Percentiles rank a stretch among this genome's conserved stretches.
These are phyloP conservation scores for Phytophthora fragariaefolia DNA, from an alignment of 352 stramenopile genomes.

Conservation along the genomic window DNA sequence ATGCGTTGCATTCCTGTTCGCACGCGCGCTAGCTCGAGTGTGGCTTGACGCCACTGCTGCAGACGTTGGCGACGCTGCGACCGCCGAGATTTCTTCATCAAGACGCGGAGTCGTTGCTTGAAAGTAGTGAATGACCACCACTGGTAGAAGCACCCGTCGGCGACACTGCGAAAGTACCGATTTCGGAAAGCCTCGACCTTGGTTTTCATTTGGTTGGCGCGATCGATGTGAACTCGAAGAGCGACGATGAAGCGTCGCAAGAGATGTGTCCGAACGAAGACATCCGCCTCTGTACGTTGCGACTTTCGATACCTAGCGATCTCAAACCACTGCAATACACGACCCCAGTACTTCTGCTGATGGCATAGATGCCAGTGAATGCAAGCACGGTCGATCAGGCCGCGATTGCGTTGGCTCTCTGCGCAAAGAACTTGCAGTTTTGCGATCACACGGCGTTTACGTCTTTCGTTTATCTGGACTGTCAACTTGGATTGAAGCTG, in stretches of 20 bases:
- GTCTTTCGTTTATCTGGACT: conserved; percentile 10
- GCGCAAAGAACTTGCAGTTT: conserved; percentile 13
- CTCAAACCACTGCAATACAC: conserved; percentile 29
- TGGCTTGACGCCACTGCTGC: conserved; percentile 28
- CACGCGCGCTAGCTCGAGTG: not conserved
- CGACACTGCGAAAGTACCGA: conserved; percentile 32
- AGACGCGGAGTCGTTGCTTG: conserved; percentile 26
- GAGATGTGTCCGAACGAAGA: conserved; percentile 18
- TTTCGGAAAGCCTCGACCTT: conserved; percentile 31
- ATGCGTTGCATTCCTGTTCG: conserved; percentile 21
- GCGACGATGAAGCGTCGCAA: conserved; percentile 15
- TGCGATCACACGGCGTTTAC: conserved; percentile 13
- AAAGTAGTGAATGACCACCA: conserved; percentile 35
- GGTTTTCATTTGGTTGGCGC: conserved; percentile 15
- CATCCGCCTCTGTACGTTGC: conserved; percentile 11
- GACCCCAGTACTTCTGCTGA: conserved; percentile 36
- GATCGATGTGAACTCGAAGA: conserved; percentile 13
- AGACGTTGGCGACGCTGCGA: conserved; percentile 24
- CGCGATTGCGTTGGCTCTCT: conserved; percentile 1
- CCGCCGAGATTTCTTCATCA: conserved; percentile 12
- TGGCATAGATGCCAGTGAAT: conserved; percentile 23
- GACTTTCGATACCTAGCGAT: conserved; percentile 12
- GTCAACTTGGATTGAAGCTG: conserved; percentile 9
- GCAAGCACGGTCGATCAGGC: conserved; percentile 6
- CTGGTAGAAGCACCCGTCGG: conserved; percentile 33